Percentiles rank a stretch among this genome's conserved stretches.
Evolutionary conservation across 805 yeast genomes (phyloP).

Genomic region (Ogataea zsoltii): DNA sequence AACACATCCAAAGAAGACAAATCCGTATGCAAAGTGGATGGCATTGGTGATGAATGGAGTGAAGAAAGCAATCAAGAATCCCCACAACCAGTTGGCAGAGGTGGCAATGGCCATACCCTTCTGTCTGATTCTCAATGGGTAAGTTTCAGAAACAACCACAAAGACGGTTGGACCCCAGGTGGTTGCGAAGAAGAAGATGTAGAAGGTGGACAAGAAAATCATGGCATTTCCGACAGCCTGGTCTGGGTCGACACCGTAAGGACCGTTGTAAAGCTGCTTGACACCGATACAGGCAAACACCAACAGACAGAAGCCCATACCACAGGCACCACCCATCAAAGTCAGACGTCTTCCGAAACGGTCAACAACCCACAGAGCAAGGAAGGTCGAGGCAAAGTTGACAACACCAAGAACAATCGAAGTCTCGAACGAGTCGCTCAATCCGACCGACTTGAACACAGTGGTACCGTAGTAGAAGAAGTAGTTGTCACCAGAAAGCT

Average conservation of each 20-base stretch:
- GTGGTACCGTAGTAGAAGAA: conserved; percentile 68
- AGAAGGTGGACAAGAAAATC: conserved; percentile 66
- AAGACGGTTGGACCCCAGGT: conserved; percentile 78
- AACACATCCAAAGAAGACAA: conserved; percentile 56
- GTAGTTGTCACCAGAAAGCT: conserved; percentile 63
- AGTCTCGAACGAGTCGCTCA: conserved; percentile 57
- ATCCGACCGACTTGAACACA: conserved; percentile 59
- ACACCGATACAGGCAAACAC: conserved; percentile 64
- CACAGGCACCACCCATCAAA: conserved; percentile 49
- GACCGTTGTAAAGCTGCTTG: conserved; percentile 43
- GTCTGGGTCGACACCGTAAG: conserved; percentile 40
- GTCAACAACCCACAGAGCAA: conserved; percentile 54
- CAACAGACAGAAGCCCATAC: conserved; percentile 57
- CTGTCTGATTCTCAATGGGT: conserved; percentile 64
- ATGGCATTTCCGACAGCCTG: conserved; percentile 60
- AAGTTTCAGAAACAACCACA: conserved; percentile 66
- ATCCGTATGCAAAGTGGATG: conserved; percentile 58
- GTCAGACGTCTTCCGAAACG: conserved; percentile 54
- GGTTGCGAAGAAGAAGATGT: conserved; percentile 65
- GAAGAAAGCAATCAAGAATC: conserved; percentile 56
- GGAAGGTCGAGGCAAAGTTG: conserved; percentile 55
- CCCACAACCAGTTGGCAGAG: conserved; percentile 66
- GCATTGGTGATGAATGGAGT: conserved; percentile 56
- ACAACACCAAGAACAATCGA: conserved; percentile 59
- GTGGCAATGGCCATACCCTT: conserved; percentile 66